phyloP scores from a whole-genome alignment of 2,329 filamentous ascomycete species.

The Trichoderma sp. region DNA sequence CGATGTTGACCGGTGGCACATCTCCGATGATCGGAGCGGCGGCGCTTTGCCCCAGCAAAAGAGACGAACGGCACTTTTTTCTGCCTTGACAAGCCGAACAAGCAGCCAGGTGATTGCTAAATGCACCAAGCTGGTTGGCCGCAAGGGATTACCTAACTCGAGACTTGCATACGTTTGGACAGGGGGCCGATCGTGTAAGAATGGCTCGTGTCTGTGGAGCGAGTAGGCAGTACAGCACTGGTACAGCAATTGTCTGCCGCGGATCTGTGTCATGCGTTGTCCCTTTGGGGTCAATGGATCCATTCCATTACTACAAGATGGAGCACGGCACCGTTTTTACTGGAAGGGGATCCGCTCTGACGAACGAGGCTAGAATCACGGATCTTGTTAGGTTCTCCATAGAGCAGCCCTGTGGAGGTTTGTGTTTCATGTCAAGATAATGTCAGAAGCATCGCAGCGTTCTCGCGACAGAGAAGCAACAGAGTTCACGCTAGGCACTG shows the following conservation, averaged over 20 bases:
- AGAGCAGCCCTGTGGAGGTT: background rate
- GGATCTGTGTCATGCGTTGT: background rate
- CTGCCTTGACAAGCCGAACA: slow-evolving; percentile 9
- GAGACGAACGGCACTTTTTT: background rate
- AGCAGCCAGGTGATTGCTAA: slow-evolving; percentile 18
- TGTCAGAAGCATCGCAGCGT: no score
- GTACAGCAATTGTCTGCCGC: background rate
- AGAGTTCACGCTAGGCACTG: no score
- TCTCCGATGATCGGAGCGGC: slow-evolving; percentile 26
- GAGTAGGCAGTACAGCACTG: no score
- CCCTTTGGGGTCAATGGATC: background rate
- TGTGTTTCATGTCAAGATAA: no score
- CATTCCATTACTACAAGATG: background rate
- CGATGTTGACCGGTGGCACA: slow-evolving; percentile 18
- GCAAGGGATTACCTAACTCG: background rate
- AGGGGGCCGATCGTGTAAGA: background rate
- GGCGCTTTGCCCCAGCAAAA: background rate
- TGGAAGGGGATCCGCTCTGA: background rate
- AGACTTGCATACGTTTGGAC: background rate
- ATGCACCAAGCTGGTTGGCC: background rate
- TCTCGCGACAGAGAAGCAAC: no score
- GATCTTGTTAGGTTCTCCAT: background rate
- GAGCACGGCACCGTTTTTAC: background rate
- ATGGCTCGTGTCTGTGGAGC: background rate
- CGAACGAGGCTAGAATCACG: background rate